phyloP scores from a whole-genome alignment of 2,329 filamentous ascomycete species.

The Endoconidiophora polonica region DNA sequence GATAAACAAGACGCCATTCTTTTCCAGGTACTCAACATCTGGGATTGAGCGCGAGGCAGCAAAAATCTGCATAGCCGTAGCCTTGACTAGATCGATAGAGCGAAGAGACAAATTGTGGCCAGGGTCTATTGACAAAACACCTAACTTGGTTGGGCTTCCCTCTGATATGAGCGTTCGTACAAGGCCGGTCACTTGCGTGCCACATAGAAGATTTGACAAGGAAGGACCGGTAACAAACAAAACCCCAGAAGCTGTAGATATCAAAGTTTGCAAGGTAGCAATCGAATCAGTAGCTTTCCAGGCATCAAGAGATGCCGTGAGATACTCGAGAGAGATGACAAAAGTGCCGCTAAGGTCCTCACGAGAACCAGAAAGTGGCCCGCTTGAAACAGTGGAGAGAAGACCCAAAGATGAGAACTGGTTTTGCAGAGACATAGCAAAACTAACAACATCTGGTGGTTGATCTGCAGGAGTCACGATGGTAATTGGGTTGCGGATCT shows the following conservation, averaged over 20 bases:
- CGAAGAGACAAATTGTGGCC: background rate
- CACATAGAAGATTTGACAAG: conserved; percentile 20
- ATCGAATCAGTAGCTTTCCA: conserved; percentile 16
- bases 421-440: background rate
- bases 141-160: conserved; percentile 21
- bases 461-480: conserved; percentile 4
- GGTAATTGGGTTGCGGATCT: background rate
- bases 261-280: conserved; percentile 26
- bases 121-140: background rate
- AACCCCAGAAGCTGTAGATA: conserved; percentile 22
- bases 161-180: conserved; percentile 34
- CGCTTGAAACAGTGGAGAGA: background rate
- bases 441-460: background rate
- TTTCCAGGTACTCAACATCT: conserved; percentile 26
- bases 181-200: conserved; percentile 28
- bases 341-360: background rate
- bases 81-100: background rate
- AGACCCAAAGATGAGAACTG: background rate
- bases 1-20: conserved; percentile 23
- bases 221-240: conserved; percentile 31
- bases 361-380: background rate
- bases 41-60: background rate
- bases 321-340: conserved; percentile 9
- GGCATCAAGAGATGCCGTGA: background rate
- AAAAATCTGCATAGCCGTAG: conserved; percentile 3